These are phyloP conservation scores for Fraxinus dipetala DNA, from an alignment of 305 asterid genomes.

Conservation along the genomic window DNA sequence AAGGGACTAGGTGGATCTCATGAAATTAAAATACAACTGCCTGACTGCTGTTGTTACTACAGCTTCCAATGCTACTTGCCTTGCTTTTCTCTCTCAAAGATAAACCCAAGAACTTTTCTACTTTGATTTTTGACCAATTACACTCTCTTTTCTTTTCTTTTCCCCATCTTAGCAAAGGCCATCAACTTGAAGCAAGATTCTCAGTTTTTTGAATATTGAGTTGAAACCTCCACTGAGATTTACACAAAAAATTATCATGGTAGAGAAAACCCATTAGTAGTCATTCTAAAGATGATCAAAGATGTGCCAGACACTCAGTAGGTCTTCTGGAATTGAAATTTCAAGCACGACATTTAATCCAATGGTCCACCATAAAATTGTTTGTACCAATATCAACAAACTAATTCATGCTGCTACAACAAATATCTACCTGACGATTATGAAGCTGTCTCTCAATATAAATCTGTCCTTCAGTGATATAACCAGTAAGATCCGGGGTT, in stretches of 20 bases:
- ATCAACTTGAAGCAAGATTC: not conserved
- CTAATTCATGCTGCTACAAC: slow-evolving; percentile 13
- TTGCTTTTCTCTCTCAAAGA: not conserved
- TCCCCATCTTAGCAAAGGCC: not conserved
- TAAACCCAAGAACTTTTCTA: not conserved
- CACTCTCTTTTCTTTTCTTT: not conserved
- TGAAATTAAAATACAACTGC: not conserved
- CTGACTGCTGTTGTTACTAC: not conserved
- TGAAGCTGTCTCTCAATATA: slow-evolving; percentile 94
- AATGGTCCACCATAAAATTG: not conserved
- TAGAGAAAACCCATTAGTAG: not conserved
- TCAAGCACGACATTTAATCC: not conserved
- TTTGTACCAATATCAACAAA: not conserved
- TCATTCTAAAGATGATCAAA: not conserved
- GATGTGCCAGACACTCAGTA: not conserved
- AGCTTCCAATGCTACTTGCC: not conserved
- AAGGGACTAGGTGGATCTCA: not conserved
- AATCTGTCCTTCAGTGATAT: slow-evolving; percentile 97
- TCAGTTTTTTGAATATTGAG: not conserved
- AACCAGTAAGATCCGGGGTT: slow-evolving; percentile 98
- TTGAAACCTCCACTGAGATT: not conserved
- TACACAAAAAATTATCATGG: not conserved
- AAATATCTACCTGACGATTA: slow-evolving; percentile 74
- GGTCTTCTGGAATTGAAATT: not conserved
- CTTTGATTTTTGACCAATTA: not conserved